phyloP scores from a whole-genome alignment of 176 grass and related monocot species.

The Panicum miliaceum region DNA sequence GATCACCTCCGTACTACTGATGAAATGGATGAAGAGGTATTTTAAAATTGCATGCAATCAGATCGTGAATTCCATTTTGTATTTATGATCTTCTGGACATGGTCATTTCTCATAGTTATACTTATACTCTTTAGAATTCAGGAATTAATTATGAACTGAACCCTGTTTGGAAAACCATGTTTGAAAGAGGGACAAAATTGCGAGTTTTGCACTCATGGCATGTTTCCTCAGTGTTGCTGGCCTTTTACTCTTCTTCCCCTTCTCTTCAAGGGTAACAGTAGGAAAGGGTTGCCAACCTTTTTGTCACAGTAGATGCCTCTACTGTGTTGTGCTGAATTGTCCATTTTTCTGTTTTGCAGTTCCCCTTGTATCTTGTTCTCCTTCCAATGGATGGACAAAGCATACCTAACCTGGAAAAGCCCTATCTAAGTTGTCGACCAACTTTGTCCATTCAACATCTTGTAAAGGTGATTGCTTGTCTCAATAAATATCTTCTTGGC shows the following conservation, averaged over 20 bases:
- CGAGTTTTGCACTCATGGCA: background rate
- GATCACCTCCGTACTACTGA: conserved; percentile 63
- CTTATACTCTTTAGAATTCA: conserved; percentile 13
- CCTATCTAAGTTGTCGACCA: conserved; percentile 72
- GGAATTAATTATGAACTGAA: conserved; percentile 19
- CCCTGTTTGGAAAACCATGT: conserved; percentile 18
- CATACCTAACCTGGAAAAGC: conserved; percentile 57
- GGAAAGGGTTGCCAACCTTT: conserved; percentile 13
- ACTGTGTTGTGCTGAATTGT: conserved; percentile 26
- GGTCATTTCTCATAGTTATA: background rate
- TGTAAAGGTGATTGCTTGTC: conserved; percentile 56
- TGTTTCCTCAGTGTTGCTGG: conserved; percentile 18
- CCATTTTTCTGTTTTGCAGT: conserved; percentile 51
- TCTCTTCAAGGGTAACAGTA: background rate
- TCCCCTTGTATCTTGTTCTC: conserved; percentile 56
- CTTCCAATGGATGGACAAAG: conserved; percentile 61
- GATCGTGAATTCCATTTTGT: conserved; percentile 3
- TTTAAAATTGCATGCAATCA: conserved; percentile 10
- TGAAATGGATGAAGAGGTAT: conserved; percentile 71
- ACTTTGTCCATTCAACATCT: conserved; percentile 61
- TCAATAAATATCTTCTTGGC: conserved; percentile 10
- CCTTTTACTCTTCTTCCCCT: background rate
- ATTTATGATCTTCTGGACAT: conserved; percentile 22
- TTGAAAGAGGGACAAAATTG: background rate
- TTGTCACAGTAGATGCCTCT: conserved; percentile 13